A percentile compares a stretch with the other conserved stretches of the same genome.
Conservation (phyloP, 768 basidiomycete genomes). For the Chiua virens region DNA sequence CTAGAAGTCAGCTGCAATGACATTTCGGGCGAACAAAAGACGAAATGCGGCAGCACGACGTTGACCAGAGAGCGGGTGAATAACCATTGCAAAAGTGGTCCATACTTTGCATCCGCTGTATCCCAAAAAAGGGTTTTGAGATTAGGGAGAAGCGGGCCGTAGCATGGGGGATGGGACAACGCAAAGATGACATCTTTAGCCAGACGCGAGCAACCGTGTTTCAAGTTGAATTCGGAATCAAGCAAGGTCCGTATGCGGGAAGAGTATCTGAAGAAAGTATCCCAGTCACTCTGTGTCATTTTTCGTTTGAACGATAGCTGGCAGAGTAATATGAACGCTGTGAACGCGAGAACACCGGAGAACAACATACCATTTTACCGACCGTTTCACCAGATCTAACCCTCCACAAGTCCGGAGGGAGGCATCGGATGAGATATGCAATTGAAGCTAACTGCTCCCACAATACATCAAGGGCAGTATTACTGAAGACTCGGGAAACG, state of each 20-base stretch:
- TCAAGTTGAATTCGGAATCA: neutral
- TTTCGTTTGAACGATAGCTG: conserved; percentile 24
- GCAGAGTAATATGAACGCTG: neutral
- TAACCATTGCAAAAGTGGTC: conserved; percentile 20
- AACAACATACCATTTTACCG: conserved; percentile 12
- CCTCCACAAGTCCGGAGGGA: conserved; percentile 31
- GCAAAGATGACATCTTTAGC: conserved; percentile 24
- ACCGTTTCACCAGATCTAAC: conserved; percentile 10
- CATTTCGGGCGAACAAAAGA: conserved; percentile 14
- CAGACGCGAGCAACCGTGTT: neutral
- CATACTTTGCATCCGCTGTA: conserved; percentile 7
- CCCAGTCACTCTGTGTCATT: conserved; percentile 29
- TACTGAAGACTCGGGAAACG: conserved; percentile 22
- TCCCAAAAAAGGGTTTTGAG: conserved; percentile 21
- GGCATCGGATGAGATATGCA: conserved; percentile 18
- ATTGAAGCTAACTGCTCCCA: conserved; percentile 24
- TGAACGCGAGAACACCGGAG: neutral
- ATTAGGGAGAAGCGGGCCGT: conserved; percentile 23
- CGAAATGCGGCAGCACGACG: conserved; percentile 7
- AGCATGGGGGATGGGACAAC: conserved; percentile 22
- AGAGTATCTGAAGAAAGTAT: conserved; percentile 28
- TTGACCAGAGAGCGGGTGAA: conserved; percentile 20
- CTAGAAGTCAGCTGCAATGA: conserved; percentile 16
- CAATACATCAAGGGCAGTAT: conserved; percentile 22
- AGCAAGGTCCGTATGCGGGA: conserved; percentile 16